Evolutionary conservation across 2,329 filamentous ascomycete species (phyloP), one percentile per base, ranked within the genome.

Genomic region (Exophiala dermatitidis): DNA sequence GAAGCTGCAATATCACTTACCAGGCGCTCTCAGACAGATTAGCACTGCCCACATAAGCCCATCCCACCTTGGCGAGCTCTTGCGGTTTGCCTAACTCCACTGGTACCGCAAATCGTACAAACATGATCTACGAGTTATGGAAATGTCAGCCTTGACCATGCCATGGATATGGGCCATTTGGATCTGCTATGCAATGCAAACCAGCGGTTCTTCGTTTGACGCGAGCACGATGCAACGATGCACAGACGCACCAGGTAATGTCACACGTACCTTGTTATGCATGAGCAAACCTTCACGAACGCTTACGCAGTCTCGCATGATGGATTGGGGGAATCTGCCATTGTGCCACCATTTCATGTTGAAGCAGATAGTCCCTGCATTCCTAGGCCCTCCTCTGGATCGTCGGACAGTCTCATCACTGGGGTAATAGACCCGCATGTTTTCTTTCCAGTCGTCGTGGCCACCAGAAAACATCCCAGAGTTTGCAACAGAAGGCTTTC

Each of bases 1-100:
- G 19, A 19, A 19, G 19, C 19, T 19, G 52, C 30, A 44, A 28
- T 6, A 19, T 30, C 9, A 74, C 82, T 75, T 72, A 89, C 86
- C 93, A 98, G 31, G 93, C 93, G 67, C 87, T 90, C 69, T 96
- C 90, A 0, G 90, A 95, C 30, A 95, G 71, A 70, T 98, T 98
- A 5, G 89, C 88, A 63, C 88, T 95, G 10, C 93, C 93, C 36
- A 95, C 72, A 65, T 97, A 97, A 1, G 80, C 85, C 85, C 88
- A 97, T 3, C 83, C 82, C 38, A 71, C 42, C 56, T 50, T 55
- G 9, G 26, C 30, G 30, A 31, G 12, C 19, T 19, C 19, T 19
- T 19, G 19, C 19, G 19, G 19, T 7, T 50, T 31, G 49, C 46
- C 30, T 31, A 6, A 38, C 43, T 56, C 43, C 12, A 46, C 37